Evolutionary conservation across 2,329 filamentous ascomycete genomes (phyloP), one percentile per base, ranked within the genome.

Genomic region (Aureobasidium sp.): DNA sequence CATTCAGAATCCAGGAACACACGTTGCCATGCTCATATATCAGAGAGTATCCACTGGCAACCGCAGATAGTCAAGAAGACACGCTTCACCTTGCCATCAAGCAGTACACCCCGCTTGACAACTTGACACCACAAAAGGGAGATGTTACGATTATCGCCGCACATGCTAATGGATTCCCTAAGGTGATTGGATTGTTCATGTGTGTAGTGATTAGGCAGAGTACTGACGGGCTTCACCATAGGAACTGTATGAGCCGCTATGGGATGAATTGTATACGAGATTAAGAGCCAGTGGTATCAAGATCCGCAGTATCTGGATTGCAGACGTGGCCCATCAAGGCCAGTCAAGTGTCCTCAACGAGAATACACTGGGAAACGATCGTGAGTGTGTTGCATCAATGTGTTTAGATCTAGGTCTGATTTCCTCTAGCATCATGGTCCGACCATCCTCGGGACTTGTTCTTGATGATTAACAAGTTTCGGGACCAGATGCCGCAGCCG

Each of bases 101-200:
- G 78, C 90, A 97, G 71, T 97, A 97, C 72, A 88, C 83, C 0
- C 92, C 92, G 1, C 78, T 84, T 40, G 82, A 87, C 70, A 91
- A 92, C 68, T 80, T 78, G 0, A 74, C 77, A 27, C 88, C 90
- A 0, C 79, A 84, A 65, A 82, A 85, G 1, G 89, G 90, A 37
- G 90, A 94, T 73, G 78, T 97, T 9, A 97, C 91, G 22, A 86
- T 97, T 63, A 85, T 97, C 61, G 91, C 83, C 12, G 87, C 88
- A 5, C 92, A 97, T 75, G 93, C 91, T 54, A 97, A 97, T 77
- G 93, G 88, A 12, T 96, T 97, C 67, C 89, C 90, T 12, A 97
- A 97, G 81, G 59, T 61, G 33, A 12, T n/a, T 22, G 2, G 15
- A 19, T 14, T 12, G 9, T 49, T 17, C 14, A n/a, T 8, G 1